Base-by-base conservation (phyloP, 768 basidiomycete genomes). In the Dictyophora rubrovolvata region DNA sequence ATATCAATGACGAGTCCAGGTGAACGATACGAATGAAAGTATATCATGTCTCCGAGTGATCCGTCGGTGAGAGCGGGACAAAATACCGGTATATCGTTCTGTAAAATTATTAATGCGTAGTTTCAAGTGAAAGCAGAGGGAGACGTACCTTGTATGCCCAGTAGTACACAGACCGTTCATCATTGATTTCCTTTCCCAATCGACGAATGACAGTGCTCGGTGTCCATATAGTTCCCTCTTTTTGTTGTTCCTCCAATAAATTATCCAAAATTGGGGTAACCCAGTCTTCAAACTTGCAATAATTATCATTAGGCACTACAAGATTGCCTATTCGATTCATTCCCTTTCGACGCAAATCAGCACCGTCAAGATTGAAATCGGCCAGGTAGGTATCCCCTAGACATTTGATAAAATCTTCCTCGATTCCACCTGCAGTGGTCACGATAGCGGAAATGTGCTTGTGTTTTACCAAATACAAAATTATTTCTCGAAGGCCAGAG, bases 281-380 rank as follows among this genome's bases (percentile, higher is more conserved):
- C 96, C 96, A 99, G 69, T 98, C 95, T 73, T 99, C 96, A 65
- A 98, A 99, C 67, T 89, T 87, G 83, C 96, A 98, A 72, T 99
- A 99, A 69, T 98, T 98, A 66, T 96, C 92, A 68, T 99, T 99
- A 2, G 96, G 96, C 1, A 99, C 84, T 59, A 99, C 75, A 48
- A 99, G 81, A 67, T 99, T 99, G 34, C 96, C 96, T 62, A 98
- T 93, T 36, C 96, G 83, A 66, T 99, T 99, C 80, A 99, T 83
- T n/a, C 96, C 96, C 61, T 82, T 80, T 68, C 77, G 84, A 48
- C 96, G 82, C 58, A 99, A 73, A 59, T 85, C 84, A 5, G 92
- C 89, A 14, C 96, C 96, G 62, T 94, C 87, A 57, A 96, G 79
- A 68, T 88, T 82, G 71, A 96, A 99, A 65, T 93, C 91, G 0